Percentiles rank a stretch among this genome's conserved stretches.
Evolutionary conservation across 768 basidiomycete species (phyloP).

Genomic region (Suillus luteus): DNA sequence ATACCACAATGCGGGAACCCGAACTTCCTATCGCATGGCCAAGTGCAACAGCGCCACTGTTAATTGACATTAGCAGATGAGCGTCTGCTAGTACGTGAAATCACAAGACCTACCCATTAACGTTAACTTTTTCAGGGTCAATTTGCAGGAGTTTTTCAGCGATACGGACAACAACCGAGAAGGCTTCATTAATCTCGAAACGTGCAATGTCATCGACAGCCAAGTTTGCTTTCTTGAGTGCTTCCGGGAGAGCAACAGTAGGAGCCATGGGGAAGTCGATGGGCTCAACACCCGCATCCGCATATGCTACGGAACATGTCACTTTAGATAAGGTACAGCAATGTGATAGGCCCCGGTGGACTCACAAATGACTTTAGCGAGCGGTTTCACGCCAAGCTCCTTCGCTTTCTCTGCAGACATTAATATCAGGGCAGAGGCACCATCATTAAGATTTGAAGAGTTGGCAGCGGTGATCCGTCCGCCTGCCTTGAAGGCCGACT

Average conservation of each 20-base stretch:
- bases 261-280: constrained; percentile 98
- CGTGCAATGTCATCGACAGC: constrained; percentile 81
- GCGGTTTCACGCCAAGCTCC: constrained; percentile 86
- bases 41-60: constrained; percentile 92
- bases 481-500: constrained; percentile 86
- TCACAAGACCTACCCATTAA: constrained; percentile 64
- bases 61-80: constrained; percentile 25
- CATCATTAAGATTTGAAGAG: constrained; percentile 93
- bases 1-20: constrained; percentile 91
- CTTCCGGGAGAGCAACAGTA: constrained; percentile 85
- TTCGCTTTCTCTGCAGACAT: constrained; percentile 93
- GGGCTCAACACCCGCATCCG: constrained; percentile 95
- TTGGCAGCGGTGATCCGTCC: constrained; percentile 96
- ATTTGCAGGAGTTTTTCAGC: constrained; percentile 87
- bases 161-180: constrained; percentile 90
- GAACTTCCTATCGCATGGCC: constrained; percentile 97
- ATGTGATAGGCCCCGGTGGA: constrained; percentile 17
- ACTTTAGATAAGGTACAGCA: background rate
- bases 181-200: constrained; percentile 98
- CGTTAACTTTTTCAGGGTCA: constrained; percentile 87
- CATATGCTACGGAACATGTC: constrained; percentile 64
- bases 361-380: constrained; percentile 95
- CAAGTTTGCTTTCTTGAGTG: constrained; percentile 85
- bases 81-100: constrained; percentile 2
- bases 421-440: constrained; percentile 92